Base-by-base conservation (phyloP, 2,329 filamentous ascomycete genomes). In the Aspergillus sp. region DNA sequence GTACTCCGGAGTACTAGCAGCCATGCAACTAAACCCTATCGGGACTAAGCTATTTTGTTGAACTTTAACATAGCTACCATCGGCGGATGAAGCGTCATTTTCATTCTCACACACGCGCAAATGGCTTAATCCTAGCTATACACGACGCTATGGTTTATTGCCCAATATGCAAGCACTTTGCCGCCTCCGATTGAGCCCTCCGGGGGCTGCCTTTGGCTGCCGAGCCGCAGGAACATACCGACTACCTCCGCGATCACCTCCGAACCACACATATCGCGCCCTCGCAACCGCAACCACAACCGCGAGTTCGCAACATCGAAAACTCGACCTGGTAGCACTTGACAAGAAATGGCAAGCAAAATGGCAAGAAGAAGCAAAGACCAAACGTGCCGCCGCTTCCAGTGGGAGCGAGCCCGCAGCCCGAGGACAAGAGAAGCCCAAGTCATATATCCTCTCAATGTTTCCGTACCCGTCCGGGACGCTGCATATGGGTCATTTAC, bases 391-490 rank as follows among this genome's bases (percentile, higher is more conserved):
- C 11, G 30, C 57, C 22, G n/a, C 54, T 23, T 53, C 11, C 22
- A 52, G 59, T 61, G 59, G 25, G 46, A 50, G 49, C 15, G 15
- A 57, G 7, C 9, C 11, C 9, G 38, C 22, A 43, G 31, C 22
- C 15, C 11, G 28, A 11, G 54, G 28, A 43, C 68, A 68, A 23
- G 57, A 66, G 31, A 76, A 77, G 66, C 74, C 73, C 19, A 83
- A 81, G 62, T 80, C 78, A 30, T 96, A 94, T 74, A 87, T 96
- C 64, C 82, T 96, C 57, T 89, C 93, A 66, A 97, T 97, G 93
- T 96, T 96, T 73, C 93, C 93, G 0, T 97, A 97, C 74, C 93
- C 93, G 1, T 96, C 93, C 0, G 93, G 93, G 31, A 89, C 88
- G 31, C 84, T 97, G 30, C 93, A 97, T 75, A 87, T 96, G 63